Evolutionary conservation across 768 basidiomycete species (phyloP).

Genomic region (Rhizopogon sp.): DNA sequence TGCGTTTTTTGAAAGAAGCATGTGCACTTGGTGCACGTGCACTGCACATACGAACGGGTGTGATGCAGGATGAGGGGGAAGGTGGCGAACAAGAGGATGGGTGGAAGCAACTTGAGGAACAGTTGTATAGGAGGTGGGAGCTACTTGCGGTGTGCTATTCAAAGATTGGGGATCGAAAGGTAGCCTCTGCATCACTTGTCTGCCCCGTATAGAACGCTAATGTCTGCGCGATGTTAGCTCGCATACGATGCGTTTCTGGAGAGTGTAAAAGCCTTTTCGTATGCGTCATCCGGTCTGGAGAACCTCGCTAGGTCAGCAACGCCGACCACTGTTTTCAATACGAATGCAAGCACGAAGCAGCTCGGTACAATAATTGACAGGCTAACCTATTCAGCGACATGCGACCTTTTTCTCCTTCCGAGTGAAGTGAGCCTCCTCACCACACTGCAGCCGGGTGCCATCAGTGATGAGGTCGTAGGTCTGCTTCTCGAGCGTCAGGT

Average conservation of each 20-base stretch:
- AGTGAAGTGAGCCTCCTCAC: conserved; percentile 27
- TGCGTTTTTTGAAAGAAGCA: conserved; percentile 61
- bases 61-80: conserved; percentile 13
- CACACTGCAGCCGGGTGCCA: not conserved
- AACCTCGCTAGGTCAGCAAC: conserved; percentile 1
- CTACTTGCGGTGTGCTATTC: conserved; percentile 72
- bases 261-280: conserved; percentile 53
- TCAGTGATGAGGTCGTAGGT: conserved; percentile 34
- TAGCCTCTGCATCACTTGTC: conserved; percentile 24
- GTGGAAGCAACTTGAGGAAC: conserved; percentile 59
- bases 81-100: conserved; percentile 28
- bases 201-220: conserved; percentile 1
- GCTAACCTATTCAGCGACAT: conserved; percentile 60
- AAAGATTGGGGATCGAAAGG: conserved; percentile 76
- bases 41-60: conserved; percentile 24
- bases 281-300: conserved; percentile 13
- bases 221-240: conserved; percentile 32
- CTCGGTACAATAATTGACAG: conserved; percentile 58
- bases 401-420: conserved; percentile 56
- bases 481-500: conserved; percentile 61
- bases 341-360: conserved; percentile 45
- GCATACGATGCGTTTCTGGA: conserved; percentile 54
- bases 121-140: conserved; percentile 74
- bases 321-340: conserved; percentile 27
- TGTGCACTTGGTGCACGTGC: conserved; percentile 52